A percentile compares a stretch with the other conserved stretches of the same genome.
phyloP scores from a whole-genome alignment of 2,329 filamentous ascomycete genomes.

The Hymenoscyphus scutula region DNA sequence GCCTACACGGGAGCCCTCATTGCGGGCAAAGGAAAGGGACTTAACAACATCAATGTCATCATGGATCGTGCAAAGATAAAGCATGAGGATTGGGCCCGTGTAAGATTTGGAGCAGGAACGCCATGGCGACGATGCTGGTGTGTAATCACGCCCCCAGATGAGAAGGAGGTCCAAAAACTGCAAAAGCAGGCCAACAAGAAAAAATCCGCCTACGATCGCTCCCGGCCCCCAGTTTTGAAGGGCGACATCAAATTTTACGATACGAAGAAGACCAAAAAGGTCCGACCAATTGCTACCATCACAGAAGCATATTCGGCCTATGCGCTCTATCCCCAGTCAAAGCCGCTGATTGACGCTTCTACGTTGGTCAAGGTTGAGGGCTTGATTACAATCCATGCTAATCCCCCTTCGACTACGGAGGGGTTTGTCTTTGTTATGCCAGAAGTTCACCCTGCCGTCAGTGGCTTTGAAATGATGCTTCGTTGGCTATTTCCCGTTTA shows the following conservation, averaged over 20 bases:
- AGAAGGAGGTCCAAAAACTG: slow-evolving; percentile 83
- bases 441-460: slow-evolving; percentile 85
- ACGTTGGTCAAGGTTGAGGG: slow-evolving; percentile 94
- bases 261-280: slow-evolving; percentile 85
- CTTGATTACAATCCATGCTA: slow-evolving; percentile 80
- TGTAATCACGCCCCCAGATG: slow-evolving; percentile 86
- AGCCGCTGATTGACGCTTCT: slow-evolving; percentile 89
- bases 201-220: slow-evolving; percentile 78
- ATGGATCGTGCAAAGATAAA: slow-evolving; percentile 77
- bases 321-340: slow-evolving; percentile 92
- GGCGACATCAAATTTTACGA: slow-evolving; percentile 96
- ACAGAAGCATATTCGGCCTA: slow-evolving; percentile 89
- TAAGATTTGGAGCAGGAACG: slow-evolving; percentile 91
- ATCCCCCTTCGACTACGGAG: slow-evolving; percentile 74
- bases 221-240: slow-evolving; percentile 64
- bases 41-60: slow-evolving; percentile 89
- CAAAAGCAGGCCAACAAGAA: slow-evolving; percentile 82
- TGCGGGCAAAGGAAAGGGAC: slow-evolving; percentile 82
- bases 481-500: slow-evolving; percentile 90
- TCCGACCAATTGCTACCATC: slow-evolving; percentile 84
- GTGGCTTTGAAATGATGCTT: slow-evolving; percentile 92
- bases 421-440: slow-evolving; percentile 99
- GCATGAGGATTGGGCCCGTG: slow-evolving; percentile 89
- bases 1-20: slow-evolving; percentile 95
- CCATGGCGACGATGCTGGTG: slow-evolving; percentile 98